Percentiles rank a stretch among this genome's conserved stretches.
phyloP scores from a whole-genome alignment of 768 basidiomycete species.

The Lentinula lateritia region DNA sequence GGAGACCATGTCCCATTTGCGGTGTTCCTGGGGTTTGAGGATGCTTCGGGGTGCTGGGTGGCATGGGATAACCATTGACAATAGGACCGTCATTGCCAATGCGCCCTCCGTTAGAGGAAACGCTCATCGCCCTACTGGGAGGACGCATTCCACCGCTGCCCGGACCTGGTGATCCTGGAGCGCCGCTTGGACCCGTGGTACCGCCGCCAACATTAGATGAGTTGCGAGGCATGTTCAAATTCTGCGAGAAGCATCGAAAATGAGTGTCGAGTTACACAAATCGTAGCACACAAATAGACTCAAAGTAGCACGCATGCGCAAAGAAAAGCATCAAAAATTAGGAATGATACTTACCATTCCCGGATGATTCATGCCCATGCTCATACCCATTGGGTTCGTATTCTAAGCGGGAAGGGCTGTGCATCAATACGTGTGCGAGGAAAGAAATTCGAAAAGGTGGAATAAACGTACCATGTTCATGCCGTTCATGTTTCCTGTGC shows the following conservation, averaged over 20 bases:
- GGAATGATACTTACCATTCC: not conserved
- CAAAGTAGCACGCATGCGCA: not conserved
- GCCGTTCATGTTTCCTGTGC: conserved; percentile 3
- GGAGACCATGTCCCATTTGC: conserved; percentile 3
- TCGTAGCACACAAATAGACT: too few relatives aligned
- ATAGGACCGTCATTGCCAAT: not conserved
- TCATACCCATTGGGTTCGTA: conserved; percentile 8
- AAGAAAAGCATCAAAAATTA: not conserved
- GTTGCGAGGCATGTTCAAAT: conserved; percentile 3
- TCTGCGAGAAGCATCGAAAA: not conserved
- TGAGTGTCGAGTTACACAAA: not conserved
- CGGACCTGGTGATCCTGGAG: not conserved
- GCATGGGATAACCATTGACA: conserved; percentile 2
- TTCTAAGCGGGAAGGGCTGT: not conserved
- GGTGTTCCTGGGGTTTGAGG: conserved; percentile 4
- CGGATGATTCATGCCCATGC: conserved; percentile 3
- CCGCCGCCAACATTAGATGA: not conserved
- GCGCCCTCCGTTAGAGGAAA: not conserved
- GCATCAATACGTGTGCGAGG: not conserved
- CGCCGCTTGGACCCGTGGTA: not conserved
- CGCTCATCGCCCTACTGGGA: conserved; percentile 7
- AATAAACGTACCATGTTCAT: conserved; percentile 1
- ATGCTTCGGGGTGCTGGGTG: conserved; percentile 1
- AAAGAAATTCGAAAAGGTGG: not conserved
- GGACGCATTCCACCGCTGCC: conserved; percentile 1